Evolutionary conservation across 352 stramenopile genomes (phyloP).

Genomic region (Poterioochromonas sp.): DNA sequence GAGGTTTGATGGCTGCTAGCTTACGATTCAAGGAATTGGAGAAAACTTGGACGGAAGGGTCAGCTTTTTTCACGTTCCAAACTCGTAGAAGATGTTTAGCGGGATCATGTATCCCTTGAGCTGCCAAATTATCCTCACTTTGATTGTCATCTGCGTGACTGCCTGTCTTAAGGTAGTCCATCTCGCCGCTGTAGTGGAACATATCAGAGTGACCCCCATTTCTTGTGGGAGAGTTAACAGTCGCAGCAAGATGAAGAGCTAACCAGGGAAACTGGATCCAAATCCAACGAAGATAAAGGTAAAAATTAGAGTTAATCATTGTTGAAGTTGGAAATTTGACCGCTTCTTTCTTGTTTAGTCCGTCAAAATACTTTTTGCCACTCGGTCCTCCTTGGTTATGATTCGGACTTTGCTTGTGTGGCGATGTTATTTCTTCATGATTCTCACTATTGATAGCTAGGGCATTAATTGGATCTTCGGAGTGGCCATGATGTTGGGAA

Average conservation of each 20-base stretch:
- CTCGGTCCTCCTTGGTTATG: not conserved
- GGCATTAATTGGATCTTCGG: too few species aligned
- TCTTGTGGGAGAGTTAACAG: not conserved
- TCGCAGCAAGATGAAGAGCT: constrained; percentile 39
- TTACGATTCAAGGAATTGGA: not conserved
- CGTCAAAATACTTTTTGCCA: not conserved
- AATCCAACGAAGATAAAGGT: constrained; percentile 78
- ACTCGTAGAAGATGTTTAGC: not conserved
- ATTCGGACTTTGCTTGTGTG: too few species aligned
- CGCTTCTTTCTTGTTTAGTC: constrained; percentile 48
- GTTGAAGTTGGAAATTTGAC: constrained; percentile 35
- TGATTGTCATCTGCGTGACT: not conserved
- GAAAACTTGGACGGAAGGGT: not conserved
- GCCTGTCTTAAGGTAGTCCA: not conserved
- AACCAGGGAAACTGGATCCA: constrained; percentile 87
- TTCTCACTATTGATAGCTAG: too few species aligned
- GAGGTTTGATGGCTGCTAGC: constrained; percentile 17
- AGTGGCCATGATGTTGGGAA: too few species aligned
- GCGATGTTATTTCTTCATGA: too few species aligned
- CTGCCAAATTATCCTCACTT: not conserved
- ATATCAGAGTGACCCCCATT: not conserved
- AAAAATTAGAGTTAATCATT: constrained; percentile 51
- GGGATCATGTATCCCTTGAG: not conserved
- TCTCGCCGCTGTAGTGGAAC: not conserved
- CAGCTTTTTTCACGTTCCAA: constrained; percentile 11